phyloP scores from a whole-genome alignment of 805 yeast species.

The Candida parachauliodes region DNA sequence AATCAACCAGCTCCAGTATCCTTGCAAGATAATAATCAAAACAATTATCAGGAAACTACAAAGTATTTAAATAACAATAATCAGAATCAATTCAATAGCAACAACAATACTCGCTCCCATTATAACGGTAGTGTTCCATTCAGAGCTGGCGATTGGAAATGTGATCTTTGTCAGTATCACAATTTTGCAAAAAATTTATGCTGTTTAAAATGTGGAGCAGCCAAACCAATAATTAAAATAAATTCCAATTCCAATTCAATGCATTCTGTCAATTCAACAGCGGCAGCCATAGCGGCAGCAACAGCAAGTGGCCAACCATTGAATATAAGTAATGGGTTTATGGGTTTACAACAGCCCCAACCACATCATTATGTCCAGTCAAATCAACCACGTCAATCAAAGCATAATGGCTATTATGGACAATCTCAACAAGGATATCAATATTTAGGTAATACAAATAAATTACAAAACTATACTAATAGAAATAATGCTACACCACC shows the following conservation, averaged over 20 bases:
- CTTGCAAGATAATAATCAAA: conserved; percentile 4
- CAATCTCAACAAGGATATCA: not conserved
- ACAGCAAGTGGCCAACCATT: conserved; percentile 46
- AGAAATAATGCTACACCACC: conserved; percentile 10
- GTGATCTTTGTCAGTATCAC: conserved; percentile 82
- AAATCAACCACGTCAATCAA: conserved; percentile 15
- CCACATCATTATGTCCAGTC: conserved; percentile 11
- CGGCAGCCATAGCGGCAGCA: conserved; percentile 47
- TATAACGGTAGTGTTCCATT: conserved; percentile 67
- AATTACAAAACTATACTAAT: conserved; percentile 5
- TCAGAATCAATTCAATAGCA: conserved; percentile 9
- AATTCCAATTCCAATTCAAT: conserved; percentile 14
- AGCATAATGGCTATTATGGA: conserved; percentile 10
- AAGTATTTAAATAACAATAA: conserved; percentile 6
- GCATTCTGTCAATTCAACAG: conserved; percentile 39
- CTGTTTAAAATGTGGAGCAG: conserved; percentile 85
- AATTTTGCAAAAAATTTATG: conserved; percentile 87
- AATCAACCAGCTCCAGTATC: conserved; percentile 10
- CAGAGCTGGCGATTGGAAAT: conserved; percentile 97
- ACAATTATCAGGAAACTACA: conserved; percentile 1
- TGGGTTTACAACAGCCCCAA: conserved; percentile 32
- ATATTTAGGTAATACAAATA: not conserved
- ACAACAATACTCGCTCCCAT: conserved; percentile 13
- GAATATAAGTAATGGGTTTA: conserved; percentile 28
- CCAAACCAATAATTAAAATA: conserved; percentile 37